Base-by-base conservation (phyloP, 495 filamentous ascomycete species). In the Rhizodiscina lignyota region DNA sequence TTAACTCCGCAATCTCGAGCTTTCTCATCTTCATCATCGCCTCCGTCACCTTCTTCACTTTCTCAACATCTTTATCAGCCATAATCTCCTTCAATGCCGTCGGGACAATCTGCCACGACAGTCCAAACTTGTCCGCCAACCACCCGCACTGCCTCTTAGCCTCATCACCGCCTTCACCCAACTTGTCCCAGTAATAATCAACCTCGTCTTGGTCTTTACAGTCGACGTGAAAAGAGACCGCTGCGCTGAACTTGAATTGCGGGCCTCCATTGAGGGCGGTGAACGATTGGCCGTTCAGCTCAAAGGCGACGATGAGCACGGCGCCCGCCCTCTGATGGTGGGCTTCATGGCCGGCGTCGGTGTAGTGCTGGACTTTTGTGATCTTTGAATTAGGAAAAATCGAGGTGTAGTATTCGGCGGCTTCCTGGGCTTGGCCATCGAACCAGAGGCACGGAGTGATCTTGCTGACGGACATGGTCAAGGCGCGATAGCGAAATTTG, bases 21-120 rank as follows among this genome's bases (percentile, higher is more conserved):
- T 59, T 58, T 50, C 48, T 48, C 56, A 56, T 56, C 2, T 23
- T 15, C 45, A 54, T 42, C 56, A 61, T 55, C 1, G 49, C 47
- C 31, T 16, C 22, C 32, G 35, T 46, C 10, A 37, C 48, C 18
- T 52, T 37, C 4, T 38, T 30, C 34, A 16, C 22, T 22, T 29
- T 33, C 23, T 45, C 42, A 13, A 3, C 10, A 29, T 41, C 38
- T n/a, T 20, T 10, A 18, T 37, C 30, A 4, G 39, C 22, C 33
- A 57, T 27, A 37, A 47, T 33, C 34, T 53, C 42, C 37, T 44
- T 42, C 24, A 60, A 21, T 31, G 17, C 35, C 20, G 32, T 49
- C 5, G 59, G 56, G 10, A 55, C 32, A 15, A 62, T 47, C 54
- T 62, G 59, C 58, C 59, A 62, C 12, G 39, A 42, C 8, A 62